A percentile compares a stretch with the other conserved stretches of the same genome.
These are phyloP conservation scores for Alternaria ethzedia DNA, from an alignment of 2,329 filamentous ascomycete species.

Conservation along the genomic window DNA sequence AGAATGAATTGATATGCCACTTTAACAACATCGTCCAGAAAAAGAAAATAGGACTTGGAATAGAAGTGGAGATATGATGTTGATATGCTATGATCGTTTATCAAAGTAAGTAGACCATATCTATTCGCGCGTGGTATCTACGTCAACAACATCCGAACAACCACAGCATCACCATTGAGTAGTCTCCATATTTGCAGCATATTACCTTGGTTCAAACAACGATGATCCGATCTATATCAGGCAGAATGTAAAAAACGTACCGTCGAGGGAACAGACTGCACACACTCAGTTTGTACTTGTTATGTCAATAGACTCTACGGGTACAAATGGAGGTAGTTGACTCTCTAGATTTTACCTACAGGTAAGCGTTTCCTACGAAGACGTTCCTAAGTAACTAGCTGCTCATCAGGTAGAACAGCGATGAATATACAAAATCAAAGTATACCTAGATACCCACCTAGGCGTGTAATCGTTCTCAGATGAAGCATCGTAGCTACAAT, in stretches of 20 bases:
- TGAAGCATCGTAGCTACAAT: neutral
- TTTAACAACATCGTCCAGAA: slow-evolving; percentile 46
- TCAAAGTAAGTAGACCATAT: slow-evolving; percentile 30
- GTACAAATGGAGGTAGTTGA: too few relatives aligned
- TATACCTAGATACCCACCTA: too few relatives aligned
- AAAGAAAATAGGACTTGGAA: slow-evolving; percentile 50
- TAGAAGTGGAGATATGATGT: slow-evolving; percentile 55
- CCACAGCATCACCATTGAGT: neutral
- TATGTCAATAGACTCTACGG: too few relatives aligned
- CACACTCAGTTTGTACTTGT: too few relatives aligned
- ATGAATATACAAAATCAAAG: too few relatives aligned
- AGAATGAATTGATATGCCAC: slow-evolving; percentile 52
- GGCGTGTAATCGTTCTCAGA: slow-evolving; percentile 3
- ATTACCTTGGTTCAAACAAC: slow-evolving; percentile 49
- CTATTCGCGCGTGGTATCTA: slow-evolving; percentile 59
- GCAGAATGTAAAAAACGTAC: too few relatives aligned
- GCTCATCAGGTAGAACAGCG: too few relatives aligned
- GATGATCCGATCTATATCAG: neutral
- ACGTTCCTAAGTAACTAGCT: too few relatives aligned
- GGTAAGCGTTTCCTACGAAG: too few relatives aligned
- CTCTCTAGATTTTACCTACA: too few relatives aligned
- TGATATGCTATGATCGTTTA: slow-evolving; percentile 13
- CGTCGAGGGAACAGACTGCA: too few relatives aligned
- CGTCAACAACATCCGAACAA: slow-evolving; percentile 55
- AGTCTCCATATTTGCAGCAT: slow-evolving; percentile 1